Evolutionary conservation across 176 grass and related monocot species (phyloP), one percentile per base, ranked within the genome.

Genomic region (Oryza coarctata): DNA sequence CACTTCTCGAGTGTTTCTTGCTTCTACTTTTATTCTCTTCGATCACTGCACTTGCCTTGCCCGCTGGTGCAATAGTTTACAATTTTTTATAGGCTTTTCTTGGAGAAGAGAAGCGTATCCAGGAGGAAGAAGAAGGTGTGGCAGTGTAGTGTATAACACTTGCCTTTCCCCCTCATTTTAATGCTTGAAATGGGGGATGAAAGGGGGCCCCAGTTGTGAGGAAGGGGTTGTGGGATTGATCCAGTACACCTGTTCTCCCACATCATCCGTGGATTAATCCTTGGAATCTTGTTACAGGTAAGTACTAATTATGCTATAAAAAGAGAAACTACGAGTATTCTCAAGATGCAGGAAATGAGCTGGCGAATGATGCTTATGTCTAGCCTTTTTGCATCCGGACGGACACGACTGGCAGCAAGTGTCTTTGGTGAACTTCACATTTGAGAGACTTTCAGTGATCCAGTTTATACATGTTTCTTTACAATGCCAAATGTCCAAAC

Each of bases 141-240:
- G 25, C 9, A 45, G 30, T 33, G 27, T 33, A 64, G 34, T 44
- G 80, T 70, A 62, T 40, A 47, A 67, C 41, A 17, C 49, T 13
- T 29, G 55, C 66, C 79, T 34, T 61, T 15, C 13, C 34, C 39
- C 88, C 84, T 82, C 30, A 38, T 74, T 61, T 86, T 74, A 78
- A 39, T 86, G 88, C 88, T 70, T 83, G 88, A 79, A 83, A 70
- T 70, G 74, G 88, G 74, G 74, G 58, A 26, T 27, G 22, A n/a
- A n/a, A 17, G 45, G 12, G 55, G 76, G 63, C 47, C 31, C 69
- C 70, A 4, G 30, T 33, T 68, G 43, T 40, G 63, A 68, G 13
- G 5, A 18, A 30, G 45, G 57, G 18, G 34, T 1, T 33, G 31
- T 27, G 25, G 29, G 35, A 28, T 25, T 82, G 65, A 4, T 60